These are phyloP conservation scores for Sporothrix luriei DNA, from an alignment of 2,329 filamentous ascomycete genomes.

Conservation along the genomic window DNA sequence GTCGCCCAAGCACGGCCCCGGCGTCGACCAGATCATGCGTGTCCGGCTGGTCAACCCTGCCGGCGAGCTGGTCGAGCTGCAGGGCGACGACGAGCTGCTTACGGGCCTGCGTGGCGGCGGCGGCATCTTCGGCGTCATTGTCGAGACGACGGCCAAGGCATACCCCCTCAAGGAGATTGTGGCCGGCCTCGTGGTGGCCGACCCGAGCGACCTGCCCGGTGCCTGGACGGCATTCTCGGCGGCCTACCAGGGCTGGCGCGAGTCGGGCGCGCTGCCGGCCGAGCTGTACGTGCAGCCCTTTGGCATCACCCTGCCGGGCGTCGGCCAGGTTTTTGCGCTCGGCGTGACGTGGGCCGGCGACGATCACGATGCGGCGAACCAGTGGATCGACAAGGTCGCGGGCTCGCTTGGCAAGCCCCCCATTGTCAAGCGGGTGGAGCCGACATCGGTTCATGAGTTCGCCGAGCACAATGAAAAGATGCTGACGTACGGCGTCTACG, in stretches of 20 bases:
- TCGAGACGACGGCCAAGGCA: conserved; percentile 39
- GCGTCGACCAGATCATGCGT: conserved; percentile 45
- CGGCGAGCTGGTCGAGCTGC: conserved; percentile 39
- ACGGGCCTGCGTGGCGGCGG: conserved; percentile 41
- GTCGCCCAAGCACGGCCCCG: conserved; percentile 41
- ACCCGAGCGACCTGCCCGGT: background rate
- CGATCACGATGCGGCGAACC: background rate
- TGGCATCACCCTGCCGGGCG: background rate
- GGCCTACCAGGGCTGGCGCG: conserved; percentile 17
- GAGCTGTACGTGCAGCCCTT: conserved; percentile 22
- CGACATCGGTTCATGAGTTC: background rate
- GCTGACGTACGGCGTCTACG: conserved; percentile 18
- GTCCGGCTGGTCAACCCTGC: conserved; percentile 40
- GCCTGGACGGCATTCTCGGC: conserved; percentile 10
- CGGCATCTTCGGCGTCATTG: conserved; percentile 39
- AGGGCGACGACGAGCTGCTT: conserved; percentile 38
- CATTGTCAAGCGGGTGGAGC: conserved; percentile 12
- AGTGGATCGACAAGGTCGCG: conserved; percentile 21
- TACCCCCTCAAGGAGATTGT: conserved; percentile 33
- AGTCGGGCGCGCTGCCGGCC: background rate
- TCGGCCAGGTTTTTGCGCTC: conserved; percentile 14
- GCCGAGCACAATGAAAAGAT: conserved; percentile 18
- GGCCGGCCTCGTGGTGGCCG: background rate
- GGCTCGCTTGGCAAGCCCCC: conserved; percentile 11
- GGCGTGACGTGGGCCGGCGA: conserved; percentile 4